A percentile compares a stretch with the other conserved stretches of the same genome.
These are phyloP conservation scores for Verticillium tricorpus DNA, from an alignment of 2,329 filamentous ascomycete species.

Conservation along the genomic window DNA sequence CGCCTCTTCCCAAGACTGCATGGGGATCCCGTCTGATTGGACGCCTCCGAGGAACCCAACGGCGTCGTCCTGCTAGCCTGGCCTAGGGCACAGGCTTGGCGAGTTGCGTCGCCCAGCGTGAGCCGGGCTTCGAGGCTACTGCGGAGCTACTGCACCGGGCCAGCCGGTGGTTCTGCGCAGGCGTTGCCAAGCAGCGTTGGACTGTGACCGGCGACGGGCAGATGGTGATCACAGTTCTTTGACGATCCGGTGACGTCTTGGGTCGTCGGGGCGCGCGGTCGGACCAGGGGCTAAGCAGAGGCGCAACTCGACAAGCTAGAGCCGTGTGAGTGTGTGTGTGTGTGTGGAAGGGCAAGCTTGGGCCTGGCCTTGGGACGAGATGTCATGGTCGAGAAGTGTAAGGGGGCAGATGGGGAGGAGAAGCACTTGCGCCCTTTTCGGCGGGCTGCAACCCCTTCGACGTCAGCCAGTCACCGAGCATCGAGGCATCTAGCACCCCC, in stretches of 20 bases:
- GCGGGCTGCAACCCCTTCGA: not conserved
- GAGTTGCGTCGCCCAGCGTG: not conserved
- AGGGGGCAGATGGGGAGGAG: not conserved
- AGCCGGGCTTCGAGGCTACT: not conserved
- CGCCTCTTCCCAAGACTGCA: not conserved
- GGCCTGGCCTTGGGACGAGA: not conserved
- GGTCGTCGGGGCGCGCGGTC: not conserved
- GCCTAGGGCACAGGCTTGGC: not conserved
- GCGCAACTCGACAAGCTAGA: not conserved
- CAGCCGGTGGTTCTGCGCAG: not conserved
- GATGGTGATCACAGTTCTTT: not conserved
- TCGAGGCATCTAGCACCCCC: not conserved
- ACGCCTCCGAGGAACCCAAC: not conserved
- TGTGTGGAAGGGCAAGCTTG: no score
- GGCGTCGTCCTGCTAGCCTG: not conserved
- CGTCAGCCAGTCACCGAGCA: not conserved
- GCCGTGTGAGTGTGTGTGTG: no score
- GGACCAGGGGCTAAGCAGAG: not conserved
- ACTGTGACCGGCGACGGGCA: not conserved
- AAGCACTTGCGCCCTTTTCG: no score
- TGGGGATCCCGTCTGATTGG: not conserved
- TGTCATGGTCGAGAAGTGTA: not conserved
- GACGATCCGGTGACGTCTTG: not conserved
- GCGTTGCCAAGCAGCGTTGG: not conserved
- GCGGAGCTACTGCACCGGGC: not conserved